phyloP scores from a whole-genome alignment of 169 alveolate genomes.

The Plasmodium reichenowi region DNA sequence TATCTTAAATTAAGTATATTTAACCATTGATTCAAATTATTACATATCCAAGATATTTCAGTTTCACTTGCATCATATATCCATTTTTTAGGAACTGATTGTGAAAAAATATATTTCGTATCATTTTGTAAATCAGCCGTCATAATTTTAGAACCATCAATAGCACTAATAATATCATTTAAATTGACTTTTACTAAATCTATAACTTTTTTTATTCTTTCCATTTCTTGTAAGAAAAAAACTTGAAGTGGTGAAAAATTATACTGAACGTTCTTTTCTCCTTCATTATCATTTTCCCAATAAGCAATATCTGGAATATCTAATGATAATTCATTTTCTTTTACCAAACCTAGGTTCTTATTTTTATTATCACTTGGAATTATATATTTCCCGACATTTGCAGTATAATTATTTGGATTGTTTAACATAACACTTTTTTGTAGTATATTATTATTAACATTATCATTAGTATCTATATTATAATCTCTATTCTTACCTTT shows the following conservation, averaged over 20 bases:
- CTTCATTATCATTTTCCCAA: conserved; percentile 73
- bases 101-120: conserved; percentile 90
- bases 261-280: conserved; percentile 60
- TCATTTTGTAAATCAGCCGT: conserved; percentile 94
- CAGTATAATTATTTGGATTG: conserved; percentile 92
- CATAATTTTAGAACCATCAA: conserved; percentile 96
- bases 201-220: conserved; percentile 94
- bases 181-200: conserved; percentile 92
- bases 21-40: conserved; percentile 96
- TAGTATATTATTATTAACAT: conserved; percentile 24
- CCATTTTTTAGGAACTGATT: conserved; percentile 95
- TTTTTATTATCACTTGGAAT: conserved; percentile 80
- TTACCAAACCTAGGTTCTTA: conserved; percentile 14
- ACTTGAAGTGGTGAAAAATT: conserved; percentile 94
- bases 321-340: conserved; percentile 42
- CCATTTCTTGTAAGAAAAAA: conserved; percentile 96
- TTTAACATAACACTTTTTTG: conserved; percentile 87
- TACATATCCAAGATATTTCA: conserved; percentile 97
- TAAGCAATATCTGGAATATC: conserved; percentile 30
- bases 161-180: conserved; percentile 92
- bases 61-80: conserved; percentile 97
- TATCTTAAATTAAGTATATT: conserved; percentile 94
- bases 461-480: conserved; percentile 15
- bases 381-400: conserved; percentile 89
- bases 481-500: conserved; percentile 50